A percentile compares a stretch with the other conserved stretches of the same genome.
Conservation (phyloP, 495 filamentous ascomycete genomes). For the Tirmania nivea region DNA sequence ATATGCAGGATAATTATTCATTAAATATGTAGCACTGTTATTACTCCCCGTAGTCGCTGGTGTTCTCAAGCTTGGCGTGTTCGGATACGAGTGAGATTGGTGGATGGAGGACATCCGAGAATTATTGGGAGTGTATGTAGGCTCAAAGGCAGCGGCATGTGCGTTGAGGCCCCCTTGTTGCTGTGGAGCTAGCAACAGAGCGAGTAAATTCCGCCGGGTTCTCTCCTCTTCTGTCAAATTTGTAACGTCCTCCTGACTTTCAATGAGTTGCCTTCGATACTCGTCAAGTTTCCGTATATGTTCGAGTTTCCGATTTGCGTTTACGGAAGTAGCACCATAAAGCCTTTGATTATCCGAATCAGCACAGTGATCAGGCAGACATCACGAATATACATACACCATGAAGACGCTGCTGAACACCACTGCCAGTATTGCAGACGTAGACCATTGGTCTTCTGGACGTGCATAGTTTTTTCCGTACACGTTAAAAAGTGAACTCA, state of each 20-base stretch:
- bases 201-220: constrained; percentile 6
- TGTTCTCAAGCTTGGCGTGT: neutral
- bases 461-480: constrained; percentile 7
- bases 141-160: neutral
- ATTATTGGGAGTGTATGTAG: neutral
- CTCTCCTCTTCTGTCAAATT: constrained; percentile 8
- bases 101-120: neutral
- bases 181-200: constrained; percentile 3
- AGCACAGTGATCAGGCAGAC: neutral
- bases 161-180: neutral
- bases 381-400: constrained; percentile 1
- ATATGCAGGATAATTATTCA: neutral
- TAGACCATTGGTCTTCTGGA: constrained; percentile 3
- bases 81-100: neutral
- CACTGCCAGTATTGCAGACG: constrained; percentile 8
- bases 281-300: constrained; percentile 7
- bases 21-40: neutral
- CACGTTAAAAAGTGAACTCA: constrained; percentile 10
- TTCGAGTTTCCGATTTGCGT: constrained; percentile 4
- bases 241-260: constrained; percentile 4
- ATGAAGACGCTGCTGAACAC: constrained; percentile 6
- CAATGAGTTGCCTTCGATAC: constrained; percentile 4
- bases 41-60: neutral
- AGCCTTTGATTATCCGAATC: constrained; percentile 1
- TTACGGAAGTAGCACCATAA: constrained; percentile 8